A percentile compares a stretch with the other conserved stretches of the same genome.
Conservation (phyloP, 2,329 filamentous ascomycete species). For the Knufia fluminis region DNA sequence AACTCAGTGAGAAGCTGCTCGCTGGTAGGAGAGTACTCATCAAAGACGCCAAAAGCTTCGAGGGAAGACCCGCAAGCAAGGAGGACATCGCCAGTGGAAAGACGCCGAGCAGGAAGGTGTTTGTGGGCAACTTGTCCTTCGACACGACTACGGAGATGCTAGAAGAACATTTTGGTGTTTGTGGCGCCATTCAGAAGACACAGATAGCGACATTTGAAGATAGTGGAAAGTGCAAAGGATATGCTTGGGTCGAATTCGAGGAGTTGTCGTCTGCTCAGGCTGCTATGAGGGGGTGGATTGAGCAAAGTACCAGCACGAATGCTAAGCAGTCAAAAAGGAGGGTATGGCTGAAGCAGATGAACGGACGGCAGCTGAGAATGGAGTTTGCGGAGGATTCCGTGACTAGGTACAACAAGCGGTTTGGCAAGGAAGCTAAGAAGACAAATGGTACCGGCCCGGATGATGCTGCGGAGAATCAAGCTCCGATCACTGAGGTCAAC, state of each 20-base stretch:
- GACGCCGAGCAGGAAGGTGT: constrained; percentile 68
- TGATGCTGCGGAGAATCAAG: constrained; percentile 14
- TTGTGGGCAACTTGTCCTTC: constrained; percentile 84
- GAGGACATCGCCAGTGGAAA: constrained; percentile 38
- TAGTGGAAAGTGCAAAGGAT: constrained; percentile 95
- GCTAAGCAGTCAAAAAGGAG: constrained; percentile 49
- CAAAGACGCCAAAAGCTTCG: constrained; percentile 83
- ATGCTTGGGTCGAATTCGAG: constrained; percentile 87
- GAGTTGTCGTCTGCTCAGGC: constrained; percentile 63
- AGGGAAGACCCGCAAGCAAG: constrained; percentile 61
- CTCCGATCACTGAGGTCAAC: constrained; percentile 13
- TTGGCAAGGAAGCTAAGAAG: constrained; percentile 58
- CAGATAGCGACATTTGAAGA: constrained; percentile 95
- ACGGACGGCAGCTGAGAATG: constrained; percentile 71
- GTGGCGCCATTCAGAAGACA: constrained; percentile 70
- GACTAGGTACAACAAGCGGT: constrained; percentile 86
- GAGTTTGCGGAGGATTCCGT: constrained; percentile 91
- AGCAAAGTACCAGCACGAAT: constrained; percentile 31
- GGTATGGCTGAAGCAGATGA: constrained; percentile 78
- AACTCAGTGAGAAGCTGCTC: constrained; percentile 74
- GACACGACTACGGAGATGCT: constrained; percentile 73
- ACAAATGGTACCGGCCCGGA: constrained; percentile 9
- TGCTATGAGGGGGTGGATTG: constrained; percentile 73
- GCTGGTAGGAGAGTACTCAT: constrained; percentile 74
- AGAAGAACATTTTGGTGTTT: constrained; percentile 70